Conservation (phyloP, 805 yeast species). For the Vanderwaltozyma polyspora region DNA sequence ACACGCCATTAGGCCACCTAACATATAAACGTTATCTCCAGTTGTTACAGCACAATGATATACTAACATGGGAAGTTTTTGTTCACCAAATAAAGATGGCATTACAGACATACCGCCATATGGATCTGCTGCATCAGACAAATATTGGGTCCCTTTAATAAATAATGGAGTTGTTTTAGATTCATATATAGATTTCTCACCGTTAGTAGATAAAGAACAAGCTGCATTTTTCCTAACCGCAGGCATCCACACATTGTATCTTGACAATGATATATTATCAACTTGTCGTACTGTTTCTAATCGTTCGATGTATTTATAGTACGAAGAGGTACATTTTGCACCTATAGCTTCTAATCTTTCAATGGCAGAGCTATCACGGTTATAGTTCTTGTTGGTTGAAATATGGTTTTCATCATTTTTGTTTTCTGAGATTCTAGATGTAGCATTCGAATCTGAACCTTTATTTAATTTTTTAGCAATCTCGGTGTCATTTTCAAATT, state of each 20-base stretch:
- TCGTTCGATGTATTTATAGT: constrained; percentile 1
- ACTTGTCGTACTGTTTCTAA: neutral
- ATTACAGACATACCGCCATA: constrained; percentile 19
- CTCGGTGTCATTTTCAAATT: too few species aligned
- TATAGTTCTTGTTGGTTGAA: too few species aligned
- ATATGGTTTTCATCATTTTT: too few species aligned
- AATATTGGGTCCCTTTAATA: constrained; percentile 13
- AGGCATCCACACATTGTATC: constrained; percentile 25
- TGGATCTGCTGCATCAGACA: constrained; percentile 12
- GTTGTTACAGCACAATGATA: constrained; percentile 35
- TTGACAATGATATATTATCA: constrained; percentile 10
- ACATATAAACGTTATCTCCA: constrained; percentile 28
- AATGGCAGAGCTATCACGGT: too few species aligned
- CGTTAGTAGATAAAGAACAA: neutral
- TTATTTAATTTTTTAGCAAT: neutral
- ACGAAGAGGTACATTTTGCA: constrained; percentile 1
- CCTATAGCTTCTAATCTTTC: too few species aligned
- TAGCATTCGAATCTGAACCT: neutral
- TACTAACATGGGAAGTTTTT: constrained; percentile 32
- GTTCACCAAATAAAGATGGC: constrained; percentile 28
- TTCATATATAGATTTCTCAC: constrained; percentile 3
- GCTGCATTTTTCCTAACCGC: constrained; percentile 4
- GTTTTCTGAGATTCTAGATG: neutral
- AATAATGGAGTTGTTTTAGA: constrained; percentile 18
- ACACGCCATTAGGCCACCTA: constrained; percentile 36